A percentile compares a stretch with the other conserved stretches of the same genome.
These are phyloP conservation scores for Cyberlindnera sargentensis DNA, from an alignment of 805 yeast species.

Conservation along the genomic window DNA sequence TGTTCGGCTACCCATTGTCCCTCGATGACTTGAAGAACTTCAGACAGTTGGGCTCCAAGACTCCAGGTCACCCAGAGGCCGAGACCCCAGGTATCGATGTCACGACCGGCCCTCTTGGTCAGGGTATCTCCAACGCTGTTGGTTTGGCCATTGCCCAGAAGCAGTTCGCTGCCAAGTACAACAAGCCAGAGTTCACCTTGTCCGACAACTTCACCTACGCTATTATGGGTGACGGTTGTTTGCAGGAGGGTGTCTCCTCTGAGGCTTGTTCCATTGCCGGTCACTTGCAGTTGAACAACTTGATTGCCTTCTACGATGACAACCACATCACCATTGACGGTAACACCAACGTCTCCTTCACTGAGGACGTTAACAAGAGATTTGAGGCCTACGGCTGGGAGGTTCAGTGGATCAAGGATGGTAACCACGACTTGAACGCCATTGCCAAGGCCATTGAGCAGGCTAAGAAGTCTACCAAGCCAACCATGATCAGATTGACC, in stretches of 20 bases:
- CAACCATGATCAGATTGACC: conserved; percentile 79
- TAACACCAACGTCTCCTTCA: conserved; percentile 79
- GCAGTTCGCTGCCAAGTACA: conserved; percentile 86
- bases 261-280: conserved; percentile 96
- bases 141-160: conserved; percentile 95
- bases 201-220: conserved; percentile 72
- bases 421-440: conserved; percentile 70
- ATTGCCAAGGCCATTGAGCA: conserved; percentile 68
- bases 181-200: conserved; percentile 73
- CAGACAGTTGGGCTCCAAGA: conserved; percentile 83
- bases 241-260: conserved; percentile 95
- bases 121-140: conserved; percentile 93
- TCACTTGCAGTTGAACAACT: conserved; percentile 86
- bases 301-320: conserved; percentile 94
- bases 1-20: conserved; percentile 75
- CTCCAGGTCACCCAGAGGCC: conserved; percentile 97
- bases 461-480: conserved; percentile 82
- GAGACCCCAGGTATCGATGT: conserved; percentile 93
- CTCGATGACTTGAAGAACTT: conserved; percentile 84
- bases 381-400: conserved; percentile 95
- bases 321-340: conserved; percentile 97
- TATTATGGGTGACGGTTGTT: conserved; percentile 95
- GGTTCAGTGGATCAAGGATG: conserved; percentile 66
- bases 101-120: conserved; percentile 98
- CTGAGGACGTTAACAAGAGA: conserved; percentile 83